Evolutionary conservation across 2,329 filamentous ascomycete species (phyloP), one percentile per base, ranked within the genome.

Genomic region (Pyrenochaeta sp.): DNA sequence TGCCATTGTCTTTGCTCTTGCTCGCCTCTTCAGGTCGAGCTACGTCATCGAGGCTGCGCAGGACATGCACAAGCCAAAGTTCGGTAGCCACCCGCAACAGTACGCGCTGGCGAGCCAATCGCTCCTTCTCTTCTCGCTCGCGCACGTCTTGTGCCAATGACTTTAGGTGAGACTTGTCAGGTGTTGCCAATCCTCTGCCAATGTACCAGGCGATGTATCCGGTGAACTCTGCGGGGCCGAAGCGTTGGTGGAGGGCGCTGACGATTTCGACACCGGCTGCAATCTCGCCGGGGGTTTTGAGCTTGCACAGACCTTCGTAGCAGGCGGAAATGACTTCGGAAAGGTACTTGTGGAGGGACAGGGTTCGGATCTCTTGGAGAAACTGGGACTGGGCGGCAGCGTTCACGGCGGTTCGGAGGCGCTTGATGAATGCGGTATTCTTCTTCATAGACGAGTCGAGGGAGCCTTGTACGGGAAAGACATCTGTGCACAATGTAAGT

Each of bases 341-440:
- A 15, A 98, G 88, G 79, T 98, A 98, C 77, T 97, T 97, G 84
- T 94, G 92, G 50, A 98, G 85, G 67, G 93, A 97, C 28, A 98
- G 85, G 27, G 92, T 91, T 70, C 91, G 90, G 70, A 97, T 93
- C 75, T 98, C 94, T 76, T 94, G 88, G 47, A 97, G 82, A 79
- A 98, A 96, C 58, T 92, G 95, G 66, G 86, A 83, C 53, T 93
- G 88, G 54, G 91, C 91, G 55, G 92, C 84, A 48, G 91, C 82
- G 63, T 91, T 93, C 63, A 98, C 89, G 59, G 92, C 91, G 57
- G 94, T 97, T 69, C 94, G 91, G 54, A 98, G 85, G 72, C 94
- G 92, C 80, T 97, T 97, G 75, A 98, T 98, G 78, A 98, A 97
- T 66, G 93, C 93, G 3, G 94, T 98, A 72, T 98, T 98, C 83